Evolutionary conservation across 768 basidiomycete genomes (phyloP), one percentile per base, ranked within the genome.

Genomic region (Lactarius quietus): DNA sequence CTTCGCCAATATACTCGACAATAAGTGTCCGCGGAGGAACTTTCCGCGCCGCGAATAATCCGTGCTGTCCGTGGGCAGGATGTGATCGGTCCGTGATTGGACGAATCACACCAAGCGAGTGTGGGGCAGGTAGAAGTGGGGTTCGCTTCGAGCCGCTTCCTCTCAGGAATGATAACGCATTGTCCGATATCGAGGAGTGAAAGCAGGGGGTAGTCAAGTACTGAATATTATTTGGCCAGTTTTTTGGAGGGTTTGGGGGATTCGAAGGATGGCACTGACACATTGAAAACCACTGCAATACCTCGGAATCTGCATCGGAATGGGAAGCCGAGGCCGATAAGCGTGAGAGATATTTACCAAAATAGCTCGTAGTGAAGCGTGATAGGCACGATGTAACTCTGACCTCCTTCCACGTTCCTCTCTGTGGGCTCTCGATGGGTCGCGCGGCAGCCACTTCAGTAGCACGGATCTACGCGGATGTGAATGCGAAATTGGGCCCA

Each of bases 381-480:
- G 29, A 54, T 18, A 18, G 28, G 56, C 56, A 57, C 56, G 45
- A 57, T 52, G 64, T 33, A 55, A 9, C 65, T 62, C 57, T 41
- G 39, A 33, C 56, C 60, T 61, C 45, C 60, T 52, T 62, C 41
- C 57, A 62, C 65, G 41, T 62, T 59, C 57, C 17, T 54, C 61
- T 54, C 41, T 28, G 17, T 66, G 41, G 51, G 52, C 62, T 61
- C 67, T 61, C 58, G 71, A 90, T 91, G 90, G 88, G 86, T 72
- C 82, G 89, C 74, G 83, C 86, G 70, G 79, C 85, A 53, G 82
- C 84, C 61, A 89, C 89, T 76, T 93, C 91, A 55, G 88, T 93
- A 57, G 85, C 92, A 72, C 88, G 92, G 72, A 87, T 95, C 48
- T 97, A 97, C 74, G 77, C 88, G 62, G 89, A 95, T 77, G 93